Percentiles rank a stretch among this genome's conserved stretches.
Conservation (phyloP, 2,329 filamentous ascomycete species). For the Blumeria hordei region DNA sequence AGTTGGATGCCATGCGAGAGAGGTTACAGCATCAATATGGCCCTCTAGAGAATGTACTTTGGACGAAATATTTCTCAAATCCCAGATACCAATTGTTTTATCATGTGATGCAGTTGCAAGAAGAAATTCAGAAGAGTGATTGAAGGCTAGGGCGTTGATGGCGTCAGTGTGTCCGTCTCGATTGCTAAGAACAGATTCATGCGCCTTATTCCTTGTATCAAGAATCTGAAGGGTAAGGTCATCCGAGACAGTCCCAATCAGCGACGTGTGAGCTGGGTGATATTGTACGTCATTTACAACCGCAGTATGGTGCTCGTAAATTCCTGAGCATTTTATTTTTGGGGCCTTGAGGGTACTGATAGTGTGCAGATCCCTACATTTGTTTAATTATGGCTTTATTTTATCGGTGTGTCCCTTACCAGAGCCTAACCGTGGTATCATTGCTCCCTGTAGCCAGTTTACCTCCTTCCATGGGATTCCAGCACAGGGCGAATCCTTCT, state of each 20-base stretch:
- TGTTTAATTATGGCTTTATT: not conserved
- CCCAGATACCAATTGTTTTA: slow-evolving; percentile 88
- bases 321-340: slow-evolving; percentile 43
- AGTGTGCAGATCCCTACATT: slow-evolving; percentile 53
- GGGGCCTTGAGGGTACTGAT: slow-evolving; percentile 41
- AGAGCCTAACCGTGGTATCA: slow-evolving; percentile 75
- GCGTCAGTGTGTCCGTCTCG: slow-evolving; percentile 58
- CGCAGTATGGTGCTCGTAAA: slow-evolving; percentile 69
- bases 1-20: slow-evolving; percentile 80
- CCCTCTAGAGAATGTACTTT: slow-evolving; percentile 79
- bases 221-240: slow-evolving; percentile 83
- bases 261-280: slow-evolving; percentile 61
- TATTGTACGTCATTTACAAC: slow-evolving; percentile 96
- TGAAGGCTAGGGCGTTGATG: slow-evolving; percentile 90
- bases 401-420: slow-evolving; percentile 26
- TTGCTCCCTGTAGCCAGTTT: slow-evolving; percentile 76
- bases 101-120: slow-evolving; percentile 86
- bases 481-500: slow-evolving; percentile 81
- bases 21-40: slow-evolving; percentile 75
- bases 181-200: slow-evolving; percentile 44
- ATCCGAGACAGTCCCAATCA: slow-evolving; percentile 86
- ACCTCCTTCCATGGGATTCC: slow-evolving; percentile 62
- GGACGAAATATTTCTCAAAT: slow-evolving; percentile 70
- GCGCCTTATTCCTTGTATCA: slow-evolving; percentile 52
- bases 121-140: slow-evolving; percentile 70